Conservation (phyloP, 1,284 basidiomycete species). For the Erythrobasidium hasegawianum region DNA sequence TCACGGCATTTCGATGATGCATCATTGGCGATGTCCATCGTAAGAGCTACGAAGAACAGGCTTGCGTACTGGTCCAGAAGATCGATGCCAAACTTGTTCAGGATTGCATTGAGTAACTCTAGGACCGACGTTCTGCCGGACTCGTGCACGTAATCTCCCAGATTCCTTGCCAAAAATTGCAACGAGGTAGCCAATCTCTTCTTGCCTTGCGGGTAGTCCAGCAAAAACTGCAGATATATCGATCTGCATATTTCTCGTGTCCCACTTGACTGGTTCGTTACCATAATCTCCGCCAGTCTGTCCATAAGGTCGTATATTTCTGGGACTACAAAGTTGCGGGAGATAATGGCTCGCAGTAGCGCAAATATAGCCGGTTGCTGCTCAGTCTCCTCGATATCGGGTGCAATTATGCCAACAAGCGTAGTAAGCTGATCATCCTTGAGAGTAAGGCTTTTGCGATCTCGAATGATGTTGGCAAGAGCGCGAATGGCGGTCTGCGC, state of each 20-base stretch:
- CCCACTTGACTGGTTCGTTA: constrained; percentile 84
- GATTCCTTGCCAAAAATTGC: constrained; percentile 87
- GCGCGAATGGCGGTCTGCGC: constrained; percentile 85
- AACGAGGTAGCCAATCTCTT: constrained; percentile 82
- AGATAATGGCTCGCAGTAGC: constrained; percentile 85
- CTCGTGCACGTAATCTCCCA: constrained; percentile 79
- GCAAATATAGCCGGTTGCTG: constrained; percentile 84
- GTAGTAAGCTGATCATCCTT: constrained; percentile 86
- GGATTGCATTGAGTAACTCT: constrained; percentile 77
- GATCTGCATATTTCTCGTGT: constrained; percentile 89
- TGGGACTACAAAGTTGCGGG: constrained; percentile 84
- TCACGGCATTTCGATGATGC: constrained; percentile 81
- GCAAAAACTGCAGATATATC: constrained; percentile 85
- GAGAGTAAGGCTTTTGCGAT: constrained; percentile 71
- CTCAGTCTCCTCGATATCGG: constrained; percentile 90
- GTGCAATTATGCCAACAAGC: constrained; percentile 76
- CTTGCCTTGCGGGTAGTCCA: constrained; percentile 97
- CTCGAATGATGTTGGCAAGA: constrained; percentile 78
- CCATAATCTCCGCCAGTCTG: constrained; percentile 86
- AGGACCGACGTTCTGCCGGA: constrained; percentile 86
- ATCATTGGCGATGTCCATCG: constrained; percentile 92
- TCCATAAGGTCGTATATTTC: constrained; percentile 99
- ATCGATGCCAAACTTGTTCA: constrained; percentile 76
- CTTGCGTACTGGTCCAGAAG: constrained; percentile 80
- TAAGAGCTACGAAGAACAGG: constrained; percentile 84